Evolutionary conservation across 371 early-diverging fungal genomes (phyloP).

Genomic region (Synchytrium microbalum): DNA sequence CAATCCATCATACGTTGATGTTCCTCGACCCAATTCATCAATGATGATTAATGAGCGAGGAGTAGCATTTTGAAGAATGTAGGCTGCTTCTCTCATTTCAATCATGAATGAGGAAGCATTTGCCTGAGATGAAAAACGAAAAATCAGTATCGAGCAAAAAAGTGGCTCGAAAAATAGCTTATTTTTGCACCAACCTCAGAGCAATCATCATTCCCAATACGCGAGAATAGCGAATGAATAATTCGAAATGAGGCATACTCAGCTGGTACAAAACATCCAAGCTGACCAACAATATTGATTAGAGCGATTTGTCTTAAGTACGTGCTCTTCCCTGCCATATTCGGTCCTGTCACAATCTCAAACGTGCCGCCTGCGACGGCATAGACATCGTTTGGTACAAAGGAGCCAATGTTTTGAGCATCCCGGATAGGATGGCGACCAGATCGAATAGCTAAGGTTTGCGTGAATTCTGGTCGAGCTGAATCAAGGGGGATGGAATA

Average conservation of each 20-base stretch:
- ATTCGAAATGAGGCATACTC: constrained; percentile 75
- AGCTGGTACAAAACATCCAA: constrained; percentile 92
- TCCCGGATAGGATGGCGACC: constrained; percentile 82
- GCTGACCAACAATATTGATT: constrained; percentile 87
- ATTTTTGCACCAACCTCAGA: constrained; percentile 27
- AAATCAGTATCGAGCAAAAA: neutral
- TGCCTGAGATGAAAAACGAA: constrained; percentile 13
- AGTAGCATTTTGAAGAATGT: constrained; percentile 67
- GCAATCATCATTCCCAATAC: constrained; percentile 28
- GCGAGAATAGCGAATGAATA: constrained; percentile 54
- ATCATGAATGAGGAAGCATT: constrained; percentile 80
- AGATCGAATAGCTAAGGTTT: constrained; percentile 65
- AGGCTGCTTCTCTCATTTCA: constrained; percentile 87
- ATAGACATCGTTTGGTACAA: constrained; percentile 75
- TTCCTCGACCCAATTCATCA: constrained; percentile 95
- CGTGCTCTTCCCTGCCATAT: constrained; percentile 96
- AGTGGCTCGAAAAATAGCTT: neutral
- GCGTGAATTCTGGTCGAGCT: constrained; percentile 75
- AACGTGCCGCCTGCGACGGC: constrained; percentile 57
- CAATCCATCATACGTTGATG: constrained; percentile 74
- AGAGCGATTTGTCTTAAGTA: constrained; percentile 88
- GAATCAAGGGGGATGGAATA: constrained; percentile 5
- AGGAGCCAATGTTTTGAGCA: constrained; percentile 25
- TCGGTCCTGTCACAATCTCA: constrained; percentile 92
- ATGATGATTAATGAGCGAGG: constrained; percentile 72